phyloP scores from a whole-genome alignment of 2,329 filamentous ascomycete species.

The Fusarium sp. region DNA sequence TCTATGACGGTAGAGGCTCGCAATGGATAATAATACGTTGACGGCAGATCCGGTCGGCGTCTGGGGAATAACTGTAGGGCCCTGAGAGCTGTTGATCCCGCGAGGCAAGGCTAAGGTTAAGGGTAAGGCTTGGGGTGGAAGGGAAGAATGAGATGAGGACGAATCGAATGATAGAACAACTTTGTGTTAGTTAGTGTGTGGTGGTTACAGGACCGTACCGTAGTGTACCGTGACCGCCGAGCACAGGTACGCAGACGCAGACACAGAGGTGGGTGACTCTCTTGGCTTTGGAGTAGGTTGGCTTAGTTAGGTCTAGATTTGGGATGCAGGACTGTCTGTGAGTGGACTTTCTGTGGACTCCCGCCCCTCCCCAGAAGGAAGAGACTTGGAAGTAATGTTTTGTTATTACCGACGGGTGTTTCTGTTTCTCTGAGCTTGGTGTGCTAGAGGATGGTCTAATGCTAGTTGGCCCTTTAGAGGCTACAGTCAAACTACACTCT shows the following conservation, averaged over 20 bases:
- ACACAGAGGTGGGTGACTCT: background rate
- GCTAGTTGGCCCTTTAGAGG: background rate
- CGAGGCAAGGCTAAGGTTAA: background rate
- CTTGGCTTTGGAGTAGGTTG: conserved; percentile 8
- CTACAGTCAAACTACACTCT: background rate
- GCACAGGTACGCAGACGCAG: background rate
- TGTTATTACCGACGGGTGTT: conserved; percentile 10
- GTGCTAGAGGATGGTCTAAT: background rate
- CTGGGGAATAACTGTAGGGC: conserved; percentile 1
- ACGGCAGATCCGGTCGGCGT: conserved; percentile 21
- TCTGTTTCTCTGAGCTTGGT: background rate
- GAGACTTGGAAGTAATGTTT: background rate
- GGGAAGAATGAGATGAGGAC: conserved; percentile 7
- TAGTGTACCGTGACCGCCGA: conserved; percentile 28
- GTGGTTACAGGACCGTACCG: conserved; percentile 23
- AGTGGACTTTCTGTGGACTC: conserved; percentile 36
- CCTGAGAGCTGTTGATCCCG: conserved; percentile 16
- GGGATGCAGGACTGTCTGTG: conserved; percentile 19
- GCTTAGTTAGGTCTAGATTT: conserved; percentile 32
- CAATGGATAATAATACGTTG: conserved; percentile 12
- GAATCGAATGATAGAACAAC: conserved; percentile 23
- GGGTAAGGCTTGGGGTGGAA: background rate
- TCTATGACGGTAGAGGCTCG: conserved; percentile 34
- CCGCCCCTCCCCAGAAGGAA: conserved; percentile 23
- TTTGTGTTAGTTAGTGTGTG: conserved; percentile 19